Evolutionary conservation across 2,329 filamentous ascomycete genomes (phyloP), one percentile per base, ranked within the genome.

Genomic region (Pseudocercospora eumusae): DNA sequence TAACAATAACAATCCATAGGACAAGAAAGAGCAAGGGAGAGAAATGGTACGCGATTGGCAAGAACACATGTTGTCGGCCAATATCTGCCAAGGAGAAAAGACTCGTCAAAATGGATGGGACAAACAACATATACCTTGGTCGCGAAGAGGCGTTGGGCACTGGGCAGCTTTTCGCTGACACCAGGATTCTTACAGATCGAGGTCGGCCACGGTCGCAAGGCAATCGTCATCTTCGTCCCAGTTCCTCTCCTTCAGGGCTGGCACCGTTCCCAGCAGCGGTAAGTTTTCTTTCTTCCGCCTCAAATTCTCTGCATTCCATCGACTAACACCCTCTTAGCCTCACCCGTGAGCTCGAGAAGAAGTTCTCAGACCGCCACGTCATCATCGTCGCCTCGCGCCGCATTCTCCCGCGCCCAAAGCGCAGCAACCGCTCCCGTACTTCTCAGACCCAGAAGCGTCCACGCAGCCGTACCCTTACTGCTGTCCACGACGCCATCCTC

Each of bases 311-410:
- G n/a, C n/a, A n/a, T n/a, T n/a, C n/a, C n/a, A n/a, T n/a, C n/a
- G n/a, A n/a, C n/a, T n/a, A n/a, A n/a, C 13, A 45, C 54, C 9
- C 10, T 10, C 13, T 5, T 68, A 98, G 93, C 80, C 89, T 99
- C 79, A 99, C 95, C 83, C 95, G 95, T 84, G 95, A 99, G 88
- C 93, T 99, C 79, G 95, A 99, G 90, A 99, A 99, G 92, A 99
- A 99, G 87, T 99, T 99, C 92, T 98, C 95, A 71, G 95, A 99
- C 88, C 95, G 95, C 83, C 95, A 99, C 83, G 95, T 99, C 81
- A 86, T 99, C 81, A 92, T 99, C 88, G 90, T 99, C 76, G 95
- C 95, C 75, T 96, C 93, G 78, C 95, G 95, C 87, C 95, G 95
- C 83, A 99, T 99, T 78, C 88, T 99, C 68, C 93, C 95, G 81